Conservation (phyloP, 116 monocot genomes). For the Zostera marina region DNA sequence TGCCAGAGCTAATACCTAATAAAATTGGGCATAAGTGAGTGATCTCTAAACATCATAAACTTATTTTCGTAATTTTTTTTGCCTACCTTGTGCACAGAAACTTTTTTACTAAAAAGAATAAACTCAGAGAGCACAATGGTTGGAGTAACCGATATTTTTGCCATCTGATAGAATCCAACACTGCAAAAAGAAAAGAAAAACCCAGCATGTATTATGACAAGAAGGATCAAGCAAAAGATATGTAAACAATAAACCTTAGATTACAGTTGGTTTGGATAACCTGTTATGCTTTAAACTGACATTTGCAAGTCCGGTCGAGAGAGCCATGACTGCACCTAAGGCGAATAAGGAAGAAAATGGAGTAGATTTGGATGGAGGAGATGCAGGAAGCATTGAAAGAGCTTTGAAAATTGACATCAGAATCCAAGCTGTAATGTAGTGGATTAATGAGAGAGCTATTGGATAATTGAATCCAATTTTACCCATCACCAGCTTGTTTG, state of each 20-base stretch:
- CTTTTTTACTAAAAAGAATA: constrained; percentile 47
- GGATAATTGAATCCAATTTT: constrained; percentile 91
- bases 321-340: constrained; percentile 84
- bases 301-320: constrained; percentile 93
- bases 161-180: constrained; percentile 97
- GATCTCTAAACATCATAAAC: not conserved
- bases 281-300: constrained; percentile 93
- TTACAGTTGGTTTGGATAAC: constrained; percentile 11
- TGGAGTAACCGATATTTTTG: constrained; percentile 89
- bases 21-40: no score
- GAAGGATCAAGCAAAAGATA: not conserved
- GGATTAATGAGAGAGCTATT: constrained; percentile 72
- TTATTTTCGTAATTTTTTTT: not conserved
- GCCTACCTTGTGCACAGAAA: constrained; percentile 55
- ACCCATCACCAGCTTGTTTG: constrained; percentile 92
- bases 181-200: constrained; percentile 21
- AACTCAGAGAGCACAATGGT: constrained; percentile 83
- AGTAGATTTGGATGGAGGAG: constrained; percentile 79
- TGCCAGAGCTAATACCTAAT: constrained; percentile 50
- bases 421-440: constrained; percentile 67
- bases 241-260: not conserved
- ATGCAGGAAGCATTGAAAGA: constrained; percentile 58
- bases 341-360: constrained; percentile 82
- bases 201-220: not conserved
- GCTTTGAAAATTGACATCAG: constrained; percentile 60